A percentile compares a stretch with the other conserved stretches of the same genome.
phyloP scores from a whole-genome alignment of 345 rosid species.

The Salix purpurea region DNA sequence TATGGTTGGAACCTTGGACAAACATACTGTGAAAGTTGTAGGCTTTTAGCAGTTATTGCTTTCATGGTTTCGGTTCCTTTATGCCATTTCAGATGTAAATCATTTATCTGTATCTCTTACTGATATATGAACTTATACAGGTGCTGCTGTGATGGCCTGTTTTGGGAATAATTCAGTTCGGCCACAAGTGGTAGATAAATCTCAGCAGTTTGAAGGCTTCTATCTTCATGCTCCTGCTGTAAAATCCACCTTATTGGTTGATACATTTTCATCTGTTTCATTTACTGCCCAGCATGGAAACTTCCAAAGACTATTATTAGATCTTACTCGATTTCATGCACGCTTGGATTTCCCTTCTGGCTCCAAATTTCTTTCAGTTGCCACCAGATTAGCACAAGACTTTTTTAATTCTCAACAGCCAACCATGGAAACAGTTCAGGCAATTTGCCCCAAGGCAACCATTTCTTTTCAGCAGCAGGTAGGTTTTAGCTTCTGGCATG shows the following conservation, averaged over 20 bases:
- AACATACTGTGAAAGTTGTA: not conserved
- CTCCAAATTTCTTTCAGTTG: constrained; percentile 57
- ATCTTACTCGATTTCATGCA: constrained; percentile 71
- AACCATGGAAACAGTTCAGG: constrained; percentile 44
- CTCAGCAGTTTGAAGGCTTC: constrained; percentile 38
- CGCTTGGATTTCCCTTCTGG: constrained; percentile 80
- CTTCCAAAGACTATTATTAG: constrained; percentile 67
- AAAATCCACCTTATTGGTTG: constrained; percentile 61
- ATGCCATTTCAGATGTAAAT: not conserved
- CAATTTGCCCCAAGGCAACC: constrained; percentile 55
- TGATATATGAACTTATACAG: constrained; percentile 28
- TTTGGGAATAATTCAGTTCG: constrained; percentile 56
- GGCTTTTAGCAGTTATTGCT: not conserved
- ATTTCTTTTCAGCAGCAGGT: constrained; percentile 96
- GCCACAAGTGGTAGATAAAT: constrained; percentile 31
- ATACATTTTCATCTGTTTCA: constrained; percentile 66
- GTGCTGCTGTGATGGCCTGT: constrained; percentile 57
- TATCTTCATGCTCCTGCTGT: constrained; percentile 40
- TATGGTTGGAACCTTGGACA: not conserved
- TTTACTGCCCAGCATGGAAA: constrained; percentile 82
- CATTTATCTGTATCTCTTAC: not conserved
- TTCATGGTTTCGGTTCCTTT: too few relatives aligned
- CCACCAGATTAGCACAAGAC: constrained; percentile 55
- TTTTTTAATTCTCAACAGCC: constrained; percentile 60
- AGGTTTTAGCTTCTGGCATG: constrained; percentile 1